phyloP scores from a whole-genome alignment of 768 basidiomycete species.

The Fistulinella prunicolor region DNA sequence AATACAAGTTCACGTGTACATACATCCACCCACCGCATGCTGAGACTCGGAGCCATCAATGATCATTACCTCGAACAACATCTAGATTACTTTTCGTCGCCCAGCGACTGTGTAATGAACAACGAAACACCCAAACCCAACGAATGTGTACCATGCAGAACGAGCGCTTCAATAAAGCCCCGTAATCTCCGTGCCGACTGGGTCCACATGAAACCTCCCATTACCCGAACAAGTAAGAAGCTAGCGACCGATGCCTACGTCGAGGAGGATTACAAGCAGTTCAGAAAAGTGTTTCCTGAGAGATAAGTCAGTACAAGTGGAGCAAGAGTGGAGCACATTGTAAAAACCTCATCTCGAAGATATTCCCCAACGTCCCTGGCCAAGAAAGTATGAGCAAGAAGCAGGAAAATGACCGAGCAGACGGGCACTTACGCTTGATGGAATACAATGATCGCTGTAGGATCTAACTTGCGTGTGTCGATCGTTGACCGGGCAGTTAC shows the following conservation, averaged over 20 bases:
- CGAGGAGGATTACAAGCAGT: too few species aligned
- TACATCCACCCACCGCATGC: too few species aligned
- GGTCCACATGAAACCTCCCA: too few species aligned
- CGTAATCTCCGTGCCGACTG: too few species aligned
- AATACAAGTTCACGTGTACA: too few species aligned
- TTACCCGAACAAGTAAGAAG: slow-evolving; percentile 18
- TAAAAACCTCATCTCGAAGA: slow-evolving; percentile 85
- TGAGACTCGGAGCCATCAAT: too few species aligned
- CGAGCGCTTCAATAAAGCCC: too few species aligned
- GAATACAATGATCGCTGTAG: slow-evolving; percentile 95
- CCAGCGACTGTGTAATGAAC: slow-evolving; percentile 5
- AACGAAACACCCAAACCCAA: slow-evolving; percentile 47
- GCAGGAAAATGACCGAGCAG: not conserved
- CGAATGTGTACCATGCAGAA: slow-evolving; percentile 9
- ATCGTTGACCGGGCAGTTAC: slow-evolving; percentile 94
- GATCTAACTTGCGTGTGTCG: slow-evolving; percentile 95
- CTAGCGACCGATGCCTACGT: too few species aligned
- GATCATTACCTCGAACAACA: slow-evolving; percentile 1
- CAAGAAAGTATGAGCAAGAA: slow-evolving; percentile 4
- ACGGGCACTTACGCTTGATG: slow-evolving; percentile 76
- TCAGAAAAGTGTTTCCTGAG: slow-evolving; percentile 78
- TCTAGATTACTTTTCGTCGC: slow-evolving; percentile 31
- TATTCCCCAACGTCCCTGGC: slow-evolving; percentile 96
- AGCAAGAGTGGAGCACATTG: not conserved
- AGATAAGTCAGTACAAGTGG: slow-evolving; percentile 14